Percentiles rank a stretch among this genome's conserved stretches.
phyloP scores from a whole-genome alignment of 768 basidiomycete species.

The Tulasnella sp. region DNA sequence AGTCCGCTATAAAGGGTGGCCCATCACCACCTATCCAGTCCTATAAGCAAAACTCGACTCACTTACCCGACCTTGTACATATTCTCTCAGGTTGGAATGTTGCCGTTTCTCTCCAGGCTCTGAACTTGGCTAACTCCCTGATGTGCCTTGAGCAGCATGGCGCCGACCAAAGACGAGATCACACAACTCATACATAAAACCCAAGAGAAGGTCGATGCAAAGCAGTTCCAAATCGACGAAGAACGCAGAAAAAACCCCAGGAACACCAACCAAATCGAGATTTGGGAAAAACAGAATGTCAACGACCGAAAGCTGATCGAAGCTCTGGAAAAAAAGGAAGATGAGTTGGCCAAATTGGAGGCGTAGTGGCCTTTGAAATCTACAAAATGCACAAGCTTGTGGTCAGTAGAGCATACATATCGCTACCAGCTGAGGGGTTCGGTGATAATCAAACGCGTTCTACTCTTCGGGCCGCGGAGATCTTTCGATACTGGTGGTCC shows the following conservation, averaged over 20 bases:
- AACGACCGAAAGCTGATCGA: neutral
- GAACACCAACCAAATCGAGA: neutral
- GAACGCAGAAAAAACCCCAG: neutral
- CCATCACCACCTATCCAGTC: neutral
- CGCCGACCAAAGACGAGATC: neutral
- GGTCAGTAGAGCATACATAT: conserved; percentile 53
- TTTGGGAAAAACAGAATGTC: neutral
- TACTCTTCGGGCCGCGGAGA: no score
- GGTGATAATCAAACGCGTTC: no score
- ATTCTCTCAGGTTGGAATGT: no score
- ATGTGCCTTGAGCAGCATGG: neutral
- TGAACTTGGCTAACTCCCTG: neutral
- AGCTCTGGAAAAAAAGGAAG: neutral
- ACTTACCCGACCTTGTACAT: no score
- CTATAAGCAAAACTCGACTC: neutral
- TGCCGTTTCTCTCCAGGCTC: no score
- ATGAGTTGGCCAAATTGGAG: neutral
- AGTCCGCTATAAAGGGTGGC: neutral
- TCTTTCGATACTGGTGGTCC: no score
- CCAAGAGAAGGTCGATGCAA: neutral
- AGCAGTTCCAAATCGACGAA: neutral
- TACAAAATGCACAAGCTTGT: conserved; percentile 44
- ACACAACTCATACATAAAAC: neutral
- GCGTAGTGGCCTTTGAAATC: neutral
- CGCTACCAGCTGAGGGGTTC: neutral